Evolutionary conservation across 768 basidiomycete species (phyloP).

Genomic region (Termitomyces heimii): DNA sequence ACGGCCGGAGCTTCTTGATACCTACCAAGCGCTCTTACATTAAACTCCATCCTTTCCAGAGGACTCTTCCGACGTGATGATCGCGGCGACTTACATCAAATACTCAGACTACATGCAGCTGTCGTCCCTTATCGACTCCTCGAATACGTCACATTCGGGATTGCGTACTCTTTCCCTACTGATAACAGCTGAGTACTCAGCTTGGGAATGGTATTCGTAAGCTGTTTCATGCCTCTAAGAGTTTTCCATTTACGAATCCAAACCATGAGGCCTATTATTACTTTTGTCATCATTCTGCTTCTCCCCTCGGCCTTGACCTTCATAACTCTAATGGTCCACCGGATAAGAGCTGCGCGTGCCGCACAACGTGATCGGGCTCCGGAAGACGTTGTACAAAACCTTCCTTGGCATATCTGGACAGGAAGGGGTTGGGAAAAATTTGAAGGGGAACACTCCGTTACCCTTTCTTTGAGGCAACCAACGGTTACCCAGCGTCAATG

Average conservation of each 20-base stretch:
- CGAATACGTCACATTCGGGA: slow-evolving; percentile 77
- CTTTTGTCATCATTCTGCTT: slow-evolving; percentile 82
- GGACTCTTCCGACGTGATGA: slow-evolving; percentile 79
- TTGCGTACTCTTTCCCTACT: slow-evolving; percentile 68
- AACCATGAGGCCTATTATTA: slow-evolving; percentile 65
- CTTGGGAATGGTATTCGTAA: slow-evolving; percentile 93
- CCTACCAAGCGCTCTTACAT: not conserved
- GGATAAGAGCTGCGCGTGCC: slow-evolving; percentile 76
- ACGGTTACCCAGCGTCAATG: slow-evolving; percentile 22
- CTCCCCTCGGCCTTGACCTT: slow-evolving; percentile 89
- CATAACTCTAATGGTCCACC: slow-evolving; percentile 83
- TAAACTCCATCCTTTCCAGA: slow-evolving; percentile 33
- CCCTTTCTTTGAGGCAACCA: slow-evolving; percentile 18
- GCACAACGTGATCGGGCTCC: slow-evolving; percentile 83
- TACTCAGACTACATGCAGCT: slow-evolving; percentile 75
- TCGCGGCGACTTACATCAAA: slow-evolving; percentile 85
- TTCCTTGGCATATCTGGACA: slow-evolving; percentile 84
- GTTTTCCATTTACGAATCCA: slow-evolving; percentile 3
- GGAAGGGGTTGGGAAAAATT: slow-evolving; percentile 80
- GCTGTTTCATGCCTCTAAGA: slow-evolving; percentile 20
- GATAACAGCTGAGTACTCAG: slow-evolving; percentile 73
- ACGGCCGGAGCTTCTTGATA: slow-evolving; percentile 14
- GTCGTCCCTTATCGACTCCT: slow-evolving; percentile 58
- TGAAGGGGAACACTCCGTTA: slow-evolving; percentile 32
- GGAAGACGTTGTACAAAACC: slow-evolving; percentile 66